These are phyloP conservation scores for Silene vulgaris DNA, from an alignment of 179 eudicot genomes.

Conservation along the genomic window DNA sequence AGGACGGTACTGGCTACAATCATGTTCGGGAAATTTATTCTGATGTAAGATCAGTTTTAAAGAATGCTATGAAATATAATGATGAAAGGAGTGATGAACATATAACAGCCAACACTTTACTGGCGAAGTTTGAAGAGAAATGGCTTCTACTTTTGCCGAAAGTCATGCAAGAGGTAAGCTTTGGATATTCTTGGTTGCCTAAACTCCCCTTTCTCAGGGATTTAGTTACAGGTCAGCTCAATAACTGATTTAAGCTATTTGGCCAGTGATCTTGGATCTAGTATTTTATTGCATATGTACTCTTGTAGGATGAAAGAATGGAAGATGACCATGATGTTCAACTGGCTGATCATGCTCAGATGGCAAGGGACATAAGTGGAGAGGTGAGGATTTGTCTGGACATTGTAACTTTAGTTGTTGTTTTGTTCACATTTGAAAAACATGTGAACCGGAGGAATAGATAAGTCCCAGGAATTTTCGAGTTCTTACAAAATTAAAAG, in stretches of 20 bases:
- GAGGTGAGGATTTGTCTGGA: conserved; percentile 39
- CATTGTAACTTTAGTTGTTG: not conserved
- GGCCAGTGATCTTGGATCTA: not conserved
- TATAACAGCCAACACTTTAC: conserved; percentile 50
- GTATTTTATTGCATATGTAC: not conserved
- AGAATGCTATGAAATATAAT: conserved; percentile 70
- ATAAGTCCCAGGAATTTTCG: not conserved
- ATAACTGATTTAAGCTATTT: not conserved
- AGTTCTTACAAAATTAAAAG: not conserved
- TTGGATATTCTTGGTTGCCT: not conserved
- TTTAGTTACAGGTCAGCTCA: conserved; percentile 1
- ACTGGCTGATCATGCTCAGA: conserved; percentile 48
- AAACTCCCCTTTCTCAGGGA: not conserved
- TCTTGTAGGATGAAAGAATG: conserved; percentile 51
- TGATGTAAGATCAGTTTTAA: conserved; percentile 61
- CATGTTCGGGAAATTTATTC: conserved; percentile 65
- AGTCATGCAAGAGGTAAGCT: conserved; percentile 67
- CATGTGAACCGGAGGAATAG: not conserved
- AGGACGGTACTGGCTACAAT: conserved; percentile 67
- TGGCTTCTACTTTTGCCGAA: conserved; percentile 69
- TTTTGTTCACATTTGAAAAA: not conserved
- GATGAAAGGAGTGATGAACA: conserved; percentile 66
- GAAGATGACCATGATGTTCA: conserved; percentile 56
- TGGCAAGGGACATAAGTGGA: conserved; percentile 51
- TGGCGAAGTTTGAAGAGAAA: conserved; percentile 71